Percentiles rank a stretch among this genome's conserved stretches.
Evolutionary conservation across 805 yeast species (phyloP).

Genomic region (Ogataea ganodermae): DNA sequence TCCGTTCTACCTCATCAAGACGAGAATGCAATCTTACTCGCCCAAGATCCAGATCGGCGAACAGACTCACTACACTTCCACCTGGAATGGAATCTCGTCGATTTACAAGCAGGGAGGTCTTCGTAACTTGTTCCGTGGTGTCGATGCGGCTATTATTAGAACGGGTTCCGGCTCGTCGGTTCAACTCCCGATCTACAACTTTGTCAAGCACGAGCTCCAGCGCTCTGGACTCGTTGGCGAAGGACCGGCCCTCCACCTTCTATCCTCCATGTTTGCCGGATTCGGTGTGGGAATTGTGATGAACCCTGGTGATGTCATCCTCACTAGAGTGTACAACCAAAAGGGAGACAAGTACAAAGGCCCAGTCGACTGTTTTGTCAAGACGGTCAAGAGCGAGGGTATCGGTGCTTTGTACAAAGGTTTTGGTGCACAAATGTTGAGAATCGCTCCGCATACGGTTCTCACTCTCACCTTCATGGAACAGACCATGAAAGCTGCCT

Average conservation of each 20-base stretch:
- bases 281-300: constrained; percentile 90
- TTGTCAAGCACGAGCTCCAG: constrained; percentile 64
- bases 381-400: constrained; percentile 87
- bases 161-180: constrained; percentile 96
- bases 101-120: constrained; percentile 71
- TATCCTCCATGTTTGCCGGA: constrained; percentile 79
- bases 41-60: constrained; percentile 71
- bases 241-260: constrained; percentile 70
- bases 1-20: constrained; percentile 89
- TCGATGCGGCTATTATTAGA: constrained; percentile 90
- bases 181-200: constrained; percentile 88
- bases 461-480: constrained; percentile 93
- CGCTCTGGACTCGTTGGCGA: constrained; percentile 54
- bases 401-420: constrained; percentile 88
- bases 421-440: constrained; percentile 85
- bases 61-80: constrained; percentile 81
- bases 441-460: constrained; percentile 95
- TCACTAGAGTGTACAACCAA: constrained; percentile 95
- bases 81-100: constrained; percentile 64
- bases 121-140: constrained; percentile 82
- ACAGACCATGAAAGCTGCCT: constrained; percentile 74
- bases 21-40: constrained; percentile 95
- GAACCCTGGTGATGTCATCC: constrained; percentile 97
- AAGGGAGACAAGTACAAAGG: constrained; percentile 84
- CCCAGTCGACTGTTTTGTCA: constrained; percentile 83